These are phyloP conservation scores for Musa beccarii DNA, from an alignment of 176 grass and related monocot species.

Conservation along the genomic window DNA sequence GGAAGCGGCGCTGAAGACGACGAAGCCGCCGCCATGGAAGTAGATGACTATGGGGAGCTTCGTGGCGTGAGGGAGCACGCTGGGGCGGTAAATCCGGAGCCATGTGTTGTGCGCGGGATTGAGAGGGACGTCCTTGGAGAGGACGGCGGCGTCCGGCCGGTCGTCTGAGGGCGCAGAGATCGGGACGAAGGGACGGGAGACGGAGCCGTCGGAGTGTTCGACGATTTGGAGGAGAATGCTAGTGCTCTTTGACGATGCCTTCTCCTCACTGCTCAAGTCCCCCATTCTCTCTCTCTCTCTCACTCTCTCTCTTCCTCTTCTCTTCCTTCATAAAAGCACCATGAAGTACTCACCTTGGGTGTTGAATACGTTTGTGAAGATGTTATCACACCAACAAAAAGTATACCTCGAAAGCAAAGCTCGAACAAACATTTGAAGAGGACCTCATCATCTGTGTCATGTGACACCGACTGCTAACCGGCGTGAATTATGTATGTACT, in stretches of 20 bases:
- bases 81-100: conserved; percentile 60
- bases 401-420: no score
- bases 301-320: no score
- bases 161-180: conserved; percentile 17
- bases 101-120: conserved; percentile 37
- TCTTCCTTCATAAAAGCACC: no score
- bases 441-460: no score
- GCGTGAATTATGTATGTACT: no score
- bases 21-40: conserved; percentile 88
- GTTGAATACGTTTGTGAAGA: no score
- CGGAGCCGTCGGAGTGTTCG: conserved; percentile 52
- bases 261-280: background rate
- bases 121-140: conserved; percentile 63
- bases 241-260: conserved; percentile 18
- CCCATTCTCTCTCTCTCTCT: background rate
- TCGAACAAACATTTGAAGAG: no score
- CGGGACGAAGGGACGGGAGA: conserved; percentile 56
- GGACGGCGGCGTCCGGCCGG: background rate
- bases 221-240: conserved; percentile 67
- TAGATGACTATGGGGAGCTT: conserved; percentile 74
- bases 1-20: conserved; percentile 35
- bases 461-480: no score
- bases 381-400: no score
- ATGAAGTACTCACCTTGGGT: no score
- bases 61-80: background rate